phyloP scores from a whole-genome alignment of 768 basidiomycete genomes.

The Gyrodon lividus region DNA sequence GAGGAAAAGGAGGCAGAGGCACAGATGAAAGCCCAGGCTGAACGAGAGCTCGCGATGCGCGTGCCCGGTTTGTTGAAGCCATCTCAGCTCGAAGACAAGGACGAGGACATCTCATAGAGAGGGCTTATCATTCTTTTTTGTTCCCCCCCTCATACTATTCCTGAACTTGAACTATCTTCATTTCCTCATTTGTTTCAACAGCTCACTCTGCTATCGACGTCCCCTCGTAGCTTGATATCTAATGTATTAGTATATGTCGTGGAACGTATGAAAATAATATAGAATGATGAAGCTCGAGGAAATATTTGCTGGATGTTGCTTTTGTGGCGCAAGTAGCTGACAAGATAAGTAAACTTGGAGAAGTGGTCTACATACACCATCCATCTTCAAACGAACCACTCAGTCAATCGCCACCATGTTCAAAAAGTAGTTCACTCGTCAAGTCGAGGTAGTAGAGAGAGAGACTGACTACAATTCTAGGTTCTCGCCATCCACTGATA shows the following conservation, averaged over 20 bases:
- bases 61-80: constrained; percentile 99
- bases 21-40: constrained; percentile 73
- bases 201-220: constrained; percentile 32
- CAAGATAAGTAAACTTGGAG: constrained; percentile 10
- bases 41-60: constrained; percentile 85
- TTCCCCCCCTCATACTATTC: constrained; percentile 23
- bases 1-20: constrained; percentile 93
- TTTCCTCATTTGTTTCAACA: constrained; percentile 17
- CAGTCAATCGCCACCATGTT: constrained; percentile 51
- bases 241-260: constrained; percentile 37
- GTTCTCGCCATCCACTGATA: constrained; percentile 74
- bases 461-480: constrained; percentile 36
- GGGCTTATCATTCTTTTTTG: constrained; percentile 28
- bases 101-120: constrained; percentile 64
- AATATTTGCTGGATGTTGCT: background rate
- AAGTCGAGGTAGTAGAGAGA: constrained; percentile 4
- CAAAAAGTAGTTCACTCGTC: constrained; percentile 55
- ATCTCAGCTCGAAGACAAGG: constrained; percentile 90
- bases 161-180: constrained; percentile 30
- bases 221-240: constrained; percentile 31
- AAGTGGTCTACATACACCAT: background rate
- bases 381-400: background rate
- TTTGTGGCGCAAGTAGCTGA: constrained; percentile 1
- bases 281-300: constrained; percentile 18
- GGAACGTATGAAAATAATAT: constrained; percentile 31